phyloP scores from a whole-genome alignment of 768 basidiomycete species.

The Mycena alexandri region DNA sequence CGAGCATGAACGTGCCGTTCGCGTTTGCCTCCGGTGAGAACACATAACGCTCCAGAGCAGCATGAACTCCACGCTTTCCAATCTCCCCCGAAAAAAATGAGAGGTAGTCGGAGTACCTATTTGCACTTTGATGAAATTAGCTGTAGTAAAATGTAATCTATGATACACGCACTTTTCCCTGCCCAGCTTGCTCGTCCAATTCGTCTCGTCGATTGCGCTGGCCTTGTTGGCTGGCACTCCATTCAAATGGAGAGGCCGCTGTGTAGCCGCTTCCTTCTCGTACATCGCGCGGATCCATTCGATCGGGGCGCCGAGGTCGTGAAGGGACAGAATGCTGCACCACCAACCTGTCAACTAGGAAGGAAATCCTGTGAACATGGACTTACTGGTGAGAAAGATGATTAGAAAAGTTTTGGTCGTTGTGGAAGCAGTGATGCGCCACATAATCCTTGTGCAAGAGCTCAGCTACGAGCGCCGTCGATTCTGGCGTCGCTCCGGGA shows the following conservation, averaged over 20 bases:
- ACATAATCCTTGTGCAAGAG: constrained; percentile 18
- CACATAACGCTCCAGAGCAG: constrained; percentile 62
- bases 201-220: constrained; percentile 1
- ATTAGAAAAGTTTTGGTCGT: constrained; percentile 16
- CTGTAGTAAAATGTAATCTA: no score
- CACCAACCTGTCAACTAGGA: background rate
- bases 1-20: constrained; percentile 49
- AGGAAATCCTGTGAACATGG: no score
- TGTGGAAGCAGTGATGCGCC: constrained; percentile 27
- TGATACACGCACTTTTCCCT: background rate
- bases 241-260: background rate
- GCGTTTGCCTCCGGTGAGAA: constrained; percentile 54
- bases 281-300: constrained; percentile 15
- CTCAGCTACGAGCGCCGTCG: constrained; percentile 1
- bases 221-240: background rate
- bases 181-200: constrained; percentile 2
- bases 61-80: constrained; percentile 49
- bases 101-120: constrained; percentile 31
- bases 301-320: constrained; percentile 18
- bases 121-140: no score
- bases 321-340: constrained; percentile 5
- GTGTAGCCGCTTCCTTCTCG: constrained; percentile 12
- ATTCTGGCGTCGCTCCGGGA: constrained; percentile 18
- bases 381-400: constrained; percentile 25
- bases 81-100: constrained; percentile 58